Evolutionary conservation across 805 yeast species (phyloP).

Genomic region (Citeromyces matritensis): DNA sequence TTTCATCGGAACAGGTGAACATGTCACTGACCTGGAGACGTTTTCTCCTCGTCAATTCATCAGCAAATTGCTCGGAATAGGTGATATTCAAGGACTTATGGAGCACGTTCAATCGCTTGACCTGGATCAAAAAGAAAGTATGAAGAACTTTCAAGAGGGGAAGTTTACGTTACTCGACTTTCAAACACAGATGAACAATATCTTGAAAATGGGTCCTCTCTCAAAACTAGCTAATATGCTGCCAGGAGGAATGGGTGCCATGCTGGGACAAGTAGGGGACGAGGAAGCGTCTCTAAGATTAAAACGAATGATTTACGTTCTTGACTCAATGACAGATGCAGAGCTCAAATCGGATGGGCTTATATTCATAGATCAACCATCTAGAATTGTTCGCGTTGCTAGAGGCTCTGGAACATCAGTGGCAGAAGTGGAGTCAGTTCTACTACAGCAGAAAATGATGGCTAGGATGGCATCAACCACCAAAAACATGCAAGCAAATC

Average conservation of each 20-base stretch:
- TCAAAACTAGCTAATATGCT: conserved; percentile 91
- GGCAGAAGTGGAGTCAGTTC: conserved; percentile 83
- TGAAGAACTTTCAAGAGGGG: conserved; percentile 90
- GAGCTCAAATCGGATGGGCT: conserved; percentile 88
- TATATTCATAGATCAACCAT: conserved; percentile 65
- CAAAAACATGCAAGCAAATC: conserved; percentile 45
- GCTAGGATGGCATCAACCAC: conserved; percentile 77
- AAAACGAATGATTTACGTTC: conserved; percentile 77
- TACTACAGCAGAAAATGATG: conserved; percentile 88
- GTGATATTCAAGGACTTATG: conserved; percentile 86
- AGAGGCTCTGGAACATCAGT: conserved; percentile 90
- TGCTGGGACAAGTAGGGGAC: conserved; percentile 81
- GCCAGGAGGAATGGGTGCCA: conserved; percentile 75
- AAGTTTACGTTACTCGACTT: conserved; percentile 84
- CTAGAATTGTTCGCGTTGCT: conserved; percentile 80
- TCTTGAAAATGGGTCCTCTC: conserved; percentile 93
- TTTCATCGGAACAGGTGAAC: conserved; percentile 98
- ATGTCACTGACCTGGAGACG: conserved; percentile 80
- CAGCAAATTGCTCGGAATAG: conserved; percentile 87
- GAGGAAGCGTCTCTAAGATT: conserved; percentile 78
- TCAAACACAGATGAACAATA: conserved; percentile 88
- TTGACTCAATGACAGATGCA: conserved; percentile 91
- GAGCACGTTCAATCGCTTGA: conserved; percentile 86
- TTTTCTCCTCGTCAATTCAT: conserved; percentile 83
- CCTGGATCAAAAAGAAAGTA: conserved; percentile 77